Conservation (phyloP, 1,284 basidiomycete species). For the Schizophyllum amplum region DNA sequence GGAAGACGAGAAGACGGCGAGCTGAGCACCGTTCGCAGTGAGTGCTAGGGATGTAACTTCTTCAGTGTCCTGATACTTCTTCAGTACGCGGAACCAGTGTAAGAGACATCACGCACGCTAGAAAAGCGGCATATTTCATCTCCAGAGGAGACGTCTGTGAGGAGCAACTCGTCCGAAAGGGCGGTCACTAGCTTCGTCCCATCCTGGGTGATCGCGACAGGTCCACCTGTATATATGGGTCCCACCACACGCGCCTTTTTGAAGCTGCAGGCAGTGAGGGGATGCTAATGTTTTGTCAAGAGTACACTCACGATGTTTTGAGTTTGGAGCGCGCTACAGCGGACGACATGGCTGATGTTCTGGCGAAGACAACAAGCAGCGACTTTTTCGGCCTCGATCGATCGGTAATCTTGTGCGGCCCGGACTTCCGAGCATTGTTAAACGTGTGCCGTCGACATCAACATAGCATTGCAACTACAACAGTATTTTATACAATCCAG, state of each 20-base stretch:
- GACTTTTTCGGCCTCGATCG: not conserved
- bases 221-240: constrained; percentile 85
- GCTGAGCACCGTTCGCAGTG: constrained; percentile 52
- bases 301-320: not conserved
- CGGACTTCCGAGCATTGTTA: constrained; percentile 6
- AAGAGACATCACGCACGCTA: constrained; percentile 50
- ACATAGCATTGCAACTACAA: no score
- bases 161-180: constrained; percentile 76
- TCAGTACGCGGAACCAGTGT: constrained; percentile 7
- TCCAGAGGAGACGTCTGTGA: constrained; percentile 76
- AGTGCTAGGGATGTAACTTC: constrained; percentile 57
- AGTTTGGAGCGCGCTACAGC: not conserved
- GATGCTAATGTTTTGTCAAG: not conserved
- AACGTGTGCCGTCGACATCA: no score
- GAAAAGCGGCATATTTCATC: constrained; percentile 71
- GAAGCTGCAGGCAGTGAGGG: constrained; percentile 38
- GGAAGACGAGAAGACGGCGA: constrained; percentile 63
- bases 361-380: not conserved
- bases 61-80: constrained; percentile 68
- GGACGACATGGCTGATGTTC: not conserved
- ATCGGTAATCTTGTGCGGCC: constrained; percentile 10
- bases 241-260: constrained; percentile 63
- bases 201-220: constrained; percentile 75
- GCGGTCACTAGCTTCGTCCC: constrained; percentile 79
- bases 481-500: no score